These are phyloP conservation scores for Centaurea solstitialis DNA, from an alignment of 129 eudicot species.

Conservation along the genomic window DNA sequence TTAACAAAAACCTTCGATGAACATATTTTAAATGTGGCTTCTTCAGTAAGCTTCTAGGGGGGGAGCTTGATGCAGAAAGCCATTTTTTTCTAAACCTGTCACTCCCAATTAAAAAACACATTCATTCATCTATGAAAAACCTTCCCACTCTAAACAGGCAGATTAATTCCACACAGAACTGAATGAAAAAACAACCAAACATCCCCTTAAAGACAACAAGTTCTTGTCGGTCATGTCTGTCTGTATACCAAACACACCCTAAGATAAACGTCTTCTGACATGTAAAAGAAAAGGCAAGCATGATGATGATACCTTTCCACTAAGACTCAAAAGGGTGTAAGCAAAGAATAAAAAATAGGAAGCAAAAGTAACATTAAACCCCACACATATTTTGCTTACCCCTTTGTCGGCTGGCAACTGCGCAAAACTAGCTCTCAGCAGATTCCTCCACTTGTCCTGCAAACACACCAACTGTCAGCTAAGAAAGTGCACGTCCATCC, in stretches of 20 bases:
- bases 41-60: neutral
- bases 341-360: neutral
- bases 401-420: slow-evolving; percentile 74
- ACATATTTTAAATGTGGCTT: neutral
- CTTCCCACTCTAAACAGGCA: neutral
- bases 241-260: neutral
- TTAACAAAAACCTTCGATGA: too few species aligned
- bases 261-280: neutral
- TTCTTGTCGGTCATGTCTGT: neutral
- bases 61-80: neutral
- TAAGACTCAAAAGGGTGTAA: neutral
- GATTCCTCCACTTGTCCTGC: slow-evolving; percentile 99
- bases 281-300: neutral
- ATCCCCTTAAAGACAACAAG: neutral
- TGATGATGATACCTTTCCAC: neutral
- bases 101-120: neutral
- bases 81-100: too few species aligned
- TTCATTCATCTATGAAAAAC: neutral
- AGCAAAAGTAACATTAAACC: neutral
- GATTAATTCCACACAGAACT: neutral
- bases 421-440: slow-evolving; percentile 87
- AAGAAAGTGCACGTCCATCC: neutral
- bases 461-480: slow-evolving; percentile 14
- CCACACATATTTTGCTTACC: slow-evolving; percentile 44
- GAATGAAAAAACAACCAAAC: neutral